A percentile compares a stretch with the other conserved stretches of the same genome.
phyloP scores from a whole-genome alignment of 2,329 filamentous ascomycete species.

The Elsinoe batatas region DNA sequence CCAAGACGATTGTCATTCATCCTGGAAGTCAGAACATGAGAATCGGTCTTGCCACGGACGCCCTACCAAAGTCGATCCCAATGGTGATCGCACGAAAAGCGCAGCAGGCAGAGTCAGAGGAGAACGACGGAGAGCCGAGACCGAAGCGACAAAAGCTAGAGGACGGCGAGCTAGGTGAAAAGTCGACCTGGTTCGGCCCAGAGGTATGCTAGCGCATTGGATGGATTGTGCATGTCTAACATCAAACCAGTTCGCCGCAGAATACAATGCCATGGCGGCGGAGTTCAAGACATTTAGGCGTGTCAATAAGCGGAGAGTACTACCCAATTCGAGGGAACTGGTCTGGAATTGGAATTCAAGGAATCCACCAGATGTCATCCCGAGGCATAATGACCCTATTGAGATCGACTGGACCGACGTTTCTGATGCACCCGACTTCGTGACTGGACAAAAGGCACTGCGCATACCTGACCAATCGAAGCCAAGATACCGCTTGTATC shows the following conservation, averaged over 20 bases:
- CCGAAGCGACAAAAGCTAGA: constrained; percentile 56
- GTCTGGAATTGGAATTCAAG: constrained; percentile 90
- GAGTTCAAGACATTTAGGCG: constrained; percentile 88
- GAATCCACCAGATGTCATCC: constrained; percentile 74
- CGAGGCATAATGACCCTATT: constrained; percentile 87
- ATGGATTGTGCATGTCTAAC: background rate
- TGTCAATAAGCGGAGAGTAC: constrained; percentile 82
- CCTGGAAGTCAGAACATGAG: constrained; percentile 90
- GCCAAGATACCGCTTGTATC: constrained; percentile 84
- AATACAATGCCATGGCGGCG: constrained; percentile 70
- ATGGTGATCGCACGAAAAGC: constrained; percentile 83
- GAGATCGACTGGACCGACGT: constrained; percentile 94
- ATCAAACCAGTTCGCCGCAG: constrained; percentile 43
- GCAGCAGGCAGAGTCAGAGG: constrained; percentile 70
- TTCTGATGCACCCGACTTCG: constrained; percentile 58
- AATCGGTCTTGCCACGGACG: constrained; percentile 92
- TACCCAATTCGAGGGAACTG: constrained; percentile 95
- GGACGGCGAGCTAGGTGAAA: constrained; percentile 49
- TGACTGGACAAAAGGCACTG: constrained; percentile 72
- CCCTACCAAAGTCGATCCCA: constrained; percentile 83
- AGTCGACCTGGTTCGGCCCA: constrained; percentile 78
- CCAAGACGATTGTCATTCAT: constrained; percentile 90
- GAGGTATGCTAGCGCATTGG: constrained; percentile 43
- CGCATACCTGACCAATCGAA: constrained; percentile 82
- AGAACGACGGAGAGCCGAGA: constrained; percentile 66